Base-by-base conservation (phyloP, 352 stramenopile species). In the Phytopythium chamaehyphon region DNA sequence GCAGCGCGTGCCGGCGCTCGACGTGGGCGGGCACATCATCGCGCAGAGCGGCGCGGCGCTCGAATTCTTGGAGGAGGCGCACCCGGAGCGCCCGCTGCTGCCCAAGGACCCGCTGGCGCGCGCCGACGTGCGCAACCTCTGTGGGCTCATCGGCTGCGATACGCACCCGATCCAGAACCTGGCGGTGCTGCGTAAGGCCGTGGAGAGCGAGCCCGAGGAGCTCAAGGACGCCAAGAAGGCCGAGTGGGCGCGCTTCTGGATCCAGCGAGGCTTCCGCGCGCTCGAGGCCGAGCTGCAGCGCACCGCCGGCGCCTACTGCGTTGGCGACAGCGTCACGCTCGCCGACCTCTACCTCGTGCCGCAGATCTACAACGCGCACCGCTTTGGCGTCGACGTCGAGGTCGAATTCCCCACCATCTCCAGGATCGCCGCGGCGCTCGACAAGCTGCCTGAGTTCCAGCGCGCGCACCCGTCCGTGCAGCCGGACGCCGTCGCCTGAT, bases 101-200 rank as follows among this genome's bases (percentile, higher is more conserved):
- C 91, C 90, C 2, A 64, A 60, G 18, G 81, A 96, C 55, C 58
- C 69, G 9, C 59, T 88, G 31, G 61, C 80, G 21, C 76, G 83
- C 22, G 79, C 83, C 11, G 73, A 83, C 18, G 84, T 91, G 22
- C 81, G 83, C 62, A 91, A 95, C 60, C 69, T 98, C 44, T 90
- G 82, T 18, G 81, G 92, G 33, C 82, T 98, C 38, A 89, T 98
- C 28, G 94, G 92, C 42, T 85, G 84, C 26, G 88, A 95, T 38
- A 97, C 86, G 33, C 89, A 97, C 63, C 92, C 90, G 2, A 71
- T 97, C 26, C 90, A 98, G 71, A 98, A 97, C 59, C 59, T 95
- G 28, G 59, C 63, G 7, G 71, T 94, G 21, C 62, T 94, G 52
- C 57, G 83, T 14, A 81, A 85, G 49, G 59, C 57, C 4, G 70